phyloP scores from a whole-genome alignment of 108 stramenopile species.

The Cylindrotheca fusiformis region DNA sequence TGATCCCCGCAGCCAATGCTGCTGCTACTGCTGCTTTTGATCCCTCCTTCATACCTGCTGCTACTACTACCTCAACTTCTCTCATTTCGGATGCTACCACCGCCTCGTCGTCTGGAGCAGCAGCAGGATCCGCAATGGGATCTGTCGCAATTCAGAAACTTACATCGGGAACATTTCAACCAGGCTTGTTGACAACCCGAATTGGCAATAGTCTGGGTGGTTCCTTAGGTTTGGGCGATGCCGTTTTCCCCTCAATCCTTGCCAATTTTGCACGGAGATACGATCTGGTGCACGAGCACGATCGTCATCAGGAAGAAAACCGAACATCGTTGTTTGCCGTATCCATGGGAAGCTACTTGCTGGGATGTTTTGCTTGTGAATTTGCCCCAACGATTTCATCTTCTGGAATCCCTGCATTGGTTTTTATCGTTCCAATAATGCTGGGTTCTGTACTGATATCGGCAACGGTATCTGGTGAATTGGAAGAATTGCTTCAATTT shows the following conservation, averaged over 20 bases:
- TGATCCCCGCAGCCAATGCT: conserved; percentile 23
- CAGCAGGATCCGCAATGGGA: conserved; percentile 32
- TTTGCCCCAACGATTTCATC: conserved; percentile 39
- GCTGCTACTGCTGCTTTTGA: conserved; percentile 12
- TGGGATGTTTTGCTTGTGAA: conserved; percentile 41
- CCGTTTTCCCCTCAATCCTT: conserved; percentile 52
- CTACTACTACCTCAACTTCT: neutral
- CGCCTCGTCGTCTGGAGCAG: neutral
- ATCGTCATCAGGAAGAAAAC: neutral
- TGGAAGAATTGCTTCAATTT: conserved; percentile 21
- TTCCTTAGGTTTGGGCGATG: conserved; percentile 52
- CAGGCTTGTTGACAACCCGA: conserved; percentile 43
- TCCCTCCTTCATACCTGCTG: conserved; percentile 6
- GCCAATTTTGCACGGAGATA: conserved; percentile 35
- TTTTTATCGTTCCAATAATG: conserved; percentile 51
- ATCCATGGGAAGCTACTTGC: conserved; percentile 32
- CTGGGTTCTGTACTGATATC: conserved; percentile 22
- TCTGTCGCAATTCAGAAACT: conserved; percentile 36
- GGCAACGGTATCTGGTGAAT: conserved; percentile 23
- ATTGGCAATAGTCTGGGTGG: conserved; percentile 32
- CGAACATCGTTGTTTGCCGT: conserved; percentile 22
- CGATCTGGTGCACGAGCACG: conserved; percentile 15
- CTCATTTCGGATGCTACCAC: neutral
- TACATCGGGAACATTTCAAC: conserved; percentile 36
- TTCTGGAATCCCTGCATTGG: conserved; percentile 41